Base-by-base conservation (phyloP, 1,284 basidiomycete genomes). In the Pseudozyma tsukubaensis region DNA sequence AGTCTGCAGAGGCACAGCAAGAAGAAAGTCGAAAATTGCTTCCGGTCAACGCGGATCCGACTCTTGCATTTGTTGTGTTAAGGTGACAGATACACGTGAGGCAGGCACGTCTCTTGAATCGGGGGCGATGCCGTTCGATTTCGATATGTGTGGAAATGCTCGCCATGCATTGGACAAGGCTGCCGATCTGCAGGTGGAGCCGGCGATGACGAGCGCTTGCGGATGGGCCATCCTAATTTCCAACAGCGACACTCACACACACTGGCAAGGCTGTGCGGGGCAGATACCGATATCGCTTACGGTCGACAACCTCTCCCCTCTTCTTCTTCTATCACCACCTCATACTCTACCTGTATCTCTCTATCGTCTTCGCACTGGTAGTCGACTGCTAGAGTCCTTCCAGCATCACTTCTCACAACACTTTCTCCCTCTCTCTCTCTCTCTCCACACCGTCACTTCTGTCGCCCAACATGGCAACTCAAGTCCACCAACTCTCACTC, bases 401-500 rank as follows among this genome's bases (percentile, higher is more conserved):
- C 56, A 66, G 36, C 51, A 36, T 14, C 14, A 39, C 3, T 37
- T 36, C 37, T 45, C 44, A 4, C 8, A 44, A 47, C 16, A 19
- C 39, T 12, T 14, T 37, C 42, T 10, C n/a, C 5, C 7, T 4
- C 11, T 8, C 13, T 45, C 19, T 14, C 16, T 12, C 18, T 24
- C 29, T 34, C 5, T 29, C 13, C 4, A 10, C 19, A 16, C n/a
- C 18, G 11, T 29, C 48, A 24, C 5, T 19, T n/a, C 9, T 11
- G 9, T 18, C 34, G 18, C 37, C 6, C 64, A 62, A 21, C 45
- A 80, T 80, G 78, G 72, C 79, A 7, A 72, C 62, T 10, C 79
- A 83, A 60, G 76, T 85, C 43, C 82, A 84, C 85, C 89, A 89
- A 65, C 89, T 99, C 59, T 89, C 92, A 35, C 89, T 93, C 79